Evolutionary conservation across 192 early-diverging fungal species (phyloP).

Genomic region (Dimargaris cristalligena): DNA sequence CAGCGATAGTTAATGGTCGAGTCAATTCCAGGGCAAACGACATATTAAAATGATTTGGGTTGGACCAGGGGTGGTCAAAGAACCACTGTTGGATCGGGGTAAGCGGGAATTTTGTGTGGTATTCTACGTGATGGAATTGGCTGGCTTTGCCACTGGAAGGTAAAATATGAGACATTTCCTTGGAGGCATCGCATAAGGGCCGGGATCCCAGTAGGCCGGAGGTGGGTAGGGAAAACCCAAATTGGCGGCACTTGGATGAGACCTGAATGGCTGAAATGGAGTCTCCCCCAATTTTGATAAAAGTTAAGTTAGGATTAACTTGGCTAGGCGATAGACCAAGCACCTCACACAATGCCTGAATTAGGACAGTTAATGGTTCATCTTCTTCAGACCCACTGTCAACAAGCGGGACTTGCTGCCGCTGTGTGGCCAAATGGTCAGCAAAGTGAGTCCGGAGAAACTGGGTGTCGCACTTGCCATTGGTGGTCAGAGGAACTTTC

Average conservation of each 20-base stretch:
- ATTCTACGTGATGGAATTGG: not conserved
- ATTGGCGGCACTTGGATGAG: not conserved
- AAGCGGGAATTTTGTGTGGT: not conserved
- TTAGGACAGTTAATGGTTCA: not conserved
- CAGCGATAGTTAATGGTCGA: not conserved
- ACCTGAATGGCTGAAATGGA: not conserved
- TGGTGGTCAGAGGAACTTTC: not conserved
- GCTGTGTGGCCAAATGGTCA: not conserved
- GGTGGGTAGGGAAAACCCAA: not conserved
- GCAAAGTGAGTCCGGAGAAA: not conserved
- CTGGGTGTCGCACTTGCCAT: not conserved
- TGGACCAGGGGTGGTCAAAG: not conserved
- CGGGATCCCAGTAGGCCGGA: not conserved
- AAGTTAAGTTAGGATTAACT: not conserved
- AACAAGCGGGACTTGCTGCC: no score
- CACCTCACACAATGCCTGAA: not conserved
- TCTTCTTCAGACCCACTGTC: not conserved
- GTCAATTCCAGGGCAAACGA: not conserved
- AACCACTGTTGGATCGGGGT: not conserved
- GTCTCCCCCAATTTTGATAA: not conserved
- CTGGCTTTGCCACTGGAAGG: not conserved
- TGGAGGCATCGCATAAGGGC: not conserved
- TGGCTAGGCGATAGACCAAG: not conserved
- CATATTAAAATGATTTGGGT: not conserved
- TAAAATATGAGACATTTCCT: not conserved